A percentile compares a stretch with the other conserved stretches of the same genome.
Evolutionary conservation across 768 basidiomycete genomes (phyloP).

Genomic region (Paxillus rubicundulus): DNA sequence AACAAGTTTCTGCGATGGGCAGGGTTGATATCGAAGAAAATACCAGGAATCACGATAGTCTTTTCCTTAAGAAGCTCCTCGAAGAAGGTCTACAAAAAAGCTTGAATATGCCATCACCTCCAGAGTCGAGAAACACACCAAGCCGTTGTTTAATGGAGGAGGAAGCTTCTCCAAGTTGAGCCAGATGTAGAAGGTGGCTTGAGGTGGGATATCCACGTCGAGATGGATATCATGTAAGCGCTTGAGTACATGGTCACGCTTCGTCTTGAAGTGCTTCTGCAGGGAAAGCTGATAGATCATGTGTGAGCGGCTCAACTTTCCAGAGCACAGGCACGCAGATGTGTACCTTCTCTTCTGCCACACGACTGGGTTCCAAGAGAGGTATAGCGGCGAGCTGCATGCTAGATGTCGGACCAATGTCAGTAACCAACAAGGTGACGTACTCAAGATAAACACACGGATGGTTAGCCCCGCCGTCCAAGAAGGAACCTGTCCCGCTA

Average conservation of each 20-base stretch:
- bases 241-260: slow-evolving; percentile 85
- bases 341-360: slow-evolving; percentile 62
- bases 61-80: slow-evolving; percentile 90
- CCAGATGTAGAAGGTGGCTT: slow-evolving; percentile 94
- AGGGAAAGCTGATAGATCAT: slow-evolving; percentile 56
- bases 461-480: slow-evolving; percentile 94
- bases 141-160: slow-evolving; percentile 80
- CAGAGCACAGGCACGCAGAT: neutral
- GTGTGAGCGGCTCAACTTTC: neutral
- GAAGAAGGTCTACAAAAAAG: slow-evolving; percentile 72
- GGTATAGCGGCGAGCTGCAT: slow-evolving; percentile 88
- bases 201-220: slow-evolving; percentile 72
- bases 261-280: slow-evolving; percentile 86
- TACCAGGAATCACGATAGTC: slow-evolving; percentile 88
- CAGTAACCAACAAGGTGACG: neutral
- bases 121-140: slow-evolving; percentile 45
- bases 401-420: slow-evolving; percentile 33
- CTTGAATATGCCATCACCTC: neutral
- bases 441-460: slow-evolving; percentile 51
- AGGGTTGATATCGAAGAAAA: slow-evolving; percentile 82
- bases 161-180: slow-evolving; percentile 80
- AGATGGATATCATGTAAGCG: slow-evolving; percentile 79
- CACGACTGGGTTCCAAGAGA: slow-evolving; percentile 70
- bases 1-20: slow-evolving; percentile 85
- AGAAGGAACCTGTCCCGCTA: slow-evolving; percentile 61